A percentile compares a stretch with the other conserved stretches of the same genome.
Evolutionary conservation across 768 basidiomycete genomes (phyloP).

Genomic region (Trametes elegans): DNA sequence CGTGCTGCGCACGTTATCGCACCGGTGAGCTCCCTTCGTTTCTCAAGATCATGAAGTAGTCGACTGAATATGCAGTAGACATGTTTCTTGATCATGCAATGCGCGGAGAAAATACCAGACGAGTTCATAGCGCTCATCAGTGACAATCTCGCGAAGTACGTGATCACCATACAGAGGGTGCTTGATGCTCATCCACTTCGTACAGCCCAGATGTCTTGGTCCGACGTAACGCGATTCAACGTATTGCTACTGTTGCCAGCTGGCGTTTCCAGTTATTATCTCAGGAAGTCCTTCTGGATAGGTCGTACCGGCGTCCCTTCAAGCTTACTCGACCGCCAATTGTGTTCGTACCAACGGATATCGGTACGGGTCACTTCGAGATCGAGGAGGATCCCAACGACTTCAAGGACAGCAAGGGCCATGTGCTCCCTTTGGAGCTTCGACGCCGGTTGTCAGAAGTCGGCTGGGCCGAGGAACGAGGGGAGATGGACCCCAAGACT

Average conservation of each 20-base stretch:
- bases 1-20: conserved; percentile 39
- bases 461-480: conserved; percentile 68
- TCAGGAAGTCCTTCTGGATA: conserved; percentile 59
- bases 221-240: conserved; percentile 52
- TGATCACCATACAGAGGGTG: not conserved
- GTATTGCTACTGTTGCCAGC: conserved; percentile 54
- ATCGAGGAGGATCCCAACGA: conserved; percentile 52
- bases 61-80: conserved; percentile 28
- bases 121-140: conserved; percentile 51
- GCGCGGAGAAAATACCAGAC: conserved; percentile 56
- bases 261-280: conserved; percentile 71
- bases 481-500: conserved; percentile 50
- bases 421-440: conserved; percentile 57
- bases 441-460: conserved; percentile 67
- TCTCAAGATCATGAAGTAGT: not conserved
- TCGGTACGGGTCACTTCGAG: conserved; percentile 61
- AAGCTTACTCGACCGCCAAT: conserved; percentile 67
- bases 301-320: conserved; percentile 61
- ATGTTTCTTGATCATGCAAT: conserved; percentile 70
- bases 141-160: conserved; percentile 56
- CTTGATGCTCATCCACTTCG: not conserved
- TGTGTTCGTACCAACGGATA: conserved; percentile 73
- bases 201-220: conserved; percentile 47
- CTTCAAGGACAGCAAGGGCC: conserved; percentile 42
- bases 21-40: conserved; percentile 41